Conservation (phyloP, 2,329 filamentous ascomycete species). For the Cytospora leucostoma region DNA sequence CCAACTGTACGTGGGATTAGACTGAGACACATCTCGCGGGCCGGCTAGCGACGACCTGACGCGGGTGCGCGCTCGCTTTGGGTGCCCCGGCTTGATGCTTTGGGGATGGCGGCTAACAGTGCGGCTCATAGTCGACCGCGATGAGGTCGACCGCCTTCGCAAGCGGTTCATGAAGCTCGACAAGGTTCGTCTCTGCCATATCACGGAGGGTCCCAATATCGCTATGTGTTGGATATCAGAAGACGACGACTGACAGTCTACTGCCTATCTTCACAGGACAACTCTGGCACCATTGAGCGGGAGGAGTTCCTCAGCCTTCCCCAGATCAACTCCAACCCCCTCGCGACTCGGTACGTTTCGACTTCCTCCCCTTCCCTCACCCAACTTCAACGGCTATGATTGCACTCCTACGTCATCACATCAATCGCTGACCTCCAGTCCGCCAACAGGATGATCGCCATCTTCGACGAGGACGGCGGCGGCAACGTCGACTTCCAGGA, state of each 20-base stretch:
- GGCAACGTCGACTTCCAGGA: constrained; percentile 99
- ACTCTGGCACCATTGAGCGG: constrained; percentile 96
- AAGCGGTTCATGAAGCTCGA: constrained; percentile 99
- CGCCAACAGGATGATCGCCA: constrained; percentile 83
- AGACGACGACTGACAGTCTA: constrained; percentile 12
- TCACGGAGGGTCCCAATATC: neutral
- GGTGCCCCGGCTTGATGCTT: neutral
- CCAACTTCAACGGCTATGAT: neutral
- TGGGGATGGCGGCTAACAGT: constrained; percentile 7
- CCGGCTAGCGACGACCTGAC: neutral
- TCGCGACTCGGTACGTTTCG: constrained; percentile 77
- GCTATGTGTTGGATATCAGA: neutral
- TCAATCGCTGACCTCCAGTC: neutral
- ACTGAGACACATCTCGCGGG: neutral
- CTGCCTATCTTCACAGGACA: constrained; percentile 63
- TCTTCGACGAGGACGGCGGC: constrained; percentile 97
- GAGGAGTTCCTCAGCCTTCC: constrained; percentile 97
- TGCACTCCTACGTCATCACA: neutral
- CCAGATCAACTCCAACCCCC: constrained; percentile 95
- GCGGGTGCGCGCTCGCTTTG: neutral
- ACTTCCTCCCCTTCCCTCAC: constrained; percentile 2
- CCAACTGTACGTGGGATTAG: constrained; percentile 70
- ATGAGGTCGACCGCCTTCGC: constrained; percentile 91
- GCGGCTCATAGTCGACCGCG: constrained; percentile 76
- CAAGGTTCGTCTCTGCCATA: constrained; percentile 64